Base-by-base conservation (phyloP, 2,329 filamentous ascomycete genomes). In the Aspergillus sojae region DNA sequence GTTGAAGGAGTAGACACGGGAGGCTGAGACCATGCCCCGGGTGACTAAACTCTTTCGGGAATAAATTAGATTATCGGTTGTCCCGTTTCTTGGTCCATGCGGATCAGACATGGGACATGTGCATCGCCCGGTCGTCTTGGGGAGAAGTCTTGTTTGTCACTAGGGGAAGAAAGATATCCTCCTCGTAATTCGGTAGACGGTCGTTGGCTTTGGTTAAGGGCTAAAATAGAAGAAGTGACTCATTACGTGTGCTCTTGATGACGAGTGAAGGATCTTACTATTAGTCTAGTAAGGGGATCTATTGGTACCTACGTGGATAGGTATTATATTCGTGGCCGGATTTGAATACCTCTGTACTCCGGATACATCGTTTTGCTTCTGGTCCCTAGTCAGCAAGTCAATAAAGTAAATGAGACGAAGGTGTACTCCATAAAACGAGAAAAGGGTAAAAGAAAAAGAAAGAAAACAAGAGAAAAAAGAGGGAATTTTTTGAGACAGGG, bases 231-330 rank as follows among this genome's bases (percentile, higher is more conserved):
- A 36, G n/a, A 23, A 16, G 28, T 55, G 52, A 23, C 52, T 55
- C 52, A 55, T 55, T 55, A 55, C 52, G 52, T 55, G 32, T 36
- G n/a, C 32, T 39, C n/a, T 19, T 39, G 52, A 55, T 55, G 52
- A 55, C 52, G 52, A 55, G 52, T 55, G n/a, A 36, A 39, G 32
- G 21, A 55, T 55, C 34, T 26, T 26, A 55, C 52, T 55, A 39
- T 55, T 55, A 23, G n/a, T 39, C 3, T 32, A 2, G 26, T 11
- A 4, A 19, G 19, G 28, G 48, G 28, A 34, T 52, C 28, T 52
- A 52, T 32, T 32, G 16, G 30, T 10, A 32, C 9, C 7, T 52
- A 19, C 28, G 19, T 32, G 28, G 48, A 52, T 32, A 52, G 48
- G 28, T 52, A 32, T n/a, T n/a, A 52, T 52, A 12, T 34, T 30